Conservation (phyloP, 805 yeast species). For the Wickerhamiella shivajii region DNA sequence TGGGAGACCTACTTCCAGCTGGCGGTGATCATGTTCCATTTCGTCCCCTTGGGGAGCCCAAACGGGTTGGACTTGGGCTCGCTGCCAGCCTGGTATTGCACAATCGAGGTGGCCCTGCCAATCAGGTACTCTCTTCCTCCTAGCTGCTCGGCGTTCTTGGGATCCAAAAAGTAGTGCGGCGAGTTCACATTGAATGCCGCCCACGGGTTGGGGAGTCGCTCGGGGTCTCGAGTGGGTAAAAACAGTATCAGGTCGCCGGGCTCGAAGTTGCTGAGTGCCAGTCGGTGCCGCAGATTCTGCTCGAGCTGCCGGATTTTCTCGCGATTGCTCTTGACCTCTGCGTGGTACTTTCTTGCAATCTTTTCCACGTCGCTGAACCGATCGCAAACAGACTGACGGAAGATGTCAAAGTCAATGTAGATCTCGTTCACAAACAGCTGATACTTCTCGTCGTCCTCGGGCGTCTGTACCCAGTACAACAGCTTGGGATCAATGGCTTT, state of each 20-base stretch:
- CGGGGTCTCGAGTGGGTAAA: slow-evolving; percentile 54
- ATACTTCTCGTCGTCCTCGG: slow-evolving; percentile 20
- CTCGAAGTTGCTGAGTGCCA: slow-evolving; percentile 54
- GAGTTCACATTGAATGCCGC: slow-evolving; percentile 88
- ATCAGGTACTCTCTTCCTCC: slow-evolving; percentile 65
- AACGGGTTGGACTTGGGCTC: slow-evolving; percentile 50
- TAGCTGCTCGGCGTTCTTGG: slow-evolving; percentile 26
- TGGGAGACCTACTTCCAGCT: slow-evolving; percentile 8
- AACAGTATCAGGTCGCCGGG: slow-evolving; percentile 70
- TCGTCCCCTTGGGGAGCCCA: slow-evolving; percentile 42
- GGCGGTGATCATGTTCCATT: slow-evolving; percentile 16
- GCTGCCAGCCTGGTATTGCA: slow-evolving; percentile 26
- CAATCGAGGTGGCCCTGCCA: slow-evolving; percentile 48
- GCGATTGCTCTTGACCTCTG: slow-evolving; percentile 43
- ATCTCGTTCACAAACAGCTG: slow-evolving; percentile 19
- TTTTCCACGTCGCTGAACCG: slow-evolving; percentile 83
- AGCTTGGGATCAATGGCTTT: slow-evolving; percentile 10
- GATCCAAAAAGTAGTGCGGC: slow-evolving; percentile 64
- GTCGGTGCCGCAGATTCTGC: slow-evolving; percentile 32
- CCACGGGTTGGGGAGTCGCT: slow-evolving; percentile 46
- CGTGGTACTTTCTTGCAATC: slow-evolving; percentile 70
- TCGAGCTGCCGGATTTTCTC: slow-evolving; percentile 21
- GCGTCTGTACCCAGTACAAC: slow-evolving; percentile 37
- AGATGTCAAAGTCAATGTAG: slow-evolving; percentile 27
- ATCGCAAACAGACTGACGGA: slow-evolving; percentile 39